Percentiles rank a stretch among this genome's conserved stretches.
Conservation (phyloP, 441 rosid genomes). For the Populus hybrid region DNA sequence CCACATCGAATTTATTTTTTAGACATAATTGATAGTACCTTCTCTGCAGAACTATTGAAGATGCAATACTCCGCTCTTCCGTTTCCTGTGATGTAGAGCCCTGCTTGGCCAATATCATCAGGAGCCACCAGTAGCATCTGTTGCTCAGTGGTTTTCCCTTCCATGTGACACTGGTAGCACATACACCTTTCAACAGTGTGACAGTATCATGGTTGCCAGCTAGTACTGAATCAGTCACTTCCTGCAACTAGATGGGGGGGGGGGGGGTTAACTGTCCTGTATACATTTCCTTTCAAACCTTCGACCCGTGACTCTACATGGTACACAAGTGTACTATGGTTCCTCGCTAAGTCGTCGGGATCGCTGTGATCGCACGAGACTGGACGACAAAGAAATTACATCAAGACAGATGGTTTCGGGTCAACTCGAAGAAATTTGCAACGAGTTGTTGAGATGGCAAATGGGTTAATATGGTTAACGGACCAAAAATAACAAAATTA, state of each 20-base stretch:
- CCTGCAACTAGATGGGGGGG: not conserved
- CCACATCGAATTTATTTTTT: not conserved
- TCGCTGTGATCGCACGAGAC: not conserved
- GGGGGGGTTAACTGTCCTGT: not conserved
- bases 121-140: not conserved
- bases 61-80: not conserved
- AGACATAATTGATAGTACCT: not conserved
- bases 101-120: not conserved
- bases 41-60: not conserved
- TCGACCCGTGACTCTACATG: conserved; percentile 5
- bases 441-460: not conserved
- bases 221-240: not conserved
- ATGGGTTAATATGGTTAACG: not conserved
- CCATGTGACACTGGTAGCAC: not conserved
- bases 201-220: not conserved
- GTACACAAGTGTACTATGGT: not conserved
- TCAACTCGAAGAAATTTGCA: not conserved
- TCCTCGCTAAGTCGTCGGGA: not conserved
- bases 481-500: not conserved
- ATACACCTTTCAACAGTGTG: not conserved
- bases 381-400: not conserved
- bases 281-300: not conserved
- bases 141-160: not conserved
- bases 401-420: not conserved
- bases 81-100: not conserved